Evolutionary conservation across 1,284 basidiomycete species (phyloP).

Genomic region (Papiliotrema laurentii): DNA sequence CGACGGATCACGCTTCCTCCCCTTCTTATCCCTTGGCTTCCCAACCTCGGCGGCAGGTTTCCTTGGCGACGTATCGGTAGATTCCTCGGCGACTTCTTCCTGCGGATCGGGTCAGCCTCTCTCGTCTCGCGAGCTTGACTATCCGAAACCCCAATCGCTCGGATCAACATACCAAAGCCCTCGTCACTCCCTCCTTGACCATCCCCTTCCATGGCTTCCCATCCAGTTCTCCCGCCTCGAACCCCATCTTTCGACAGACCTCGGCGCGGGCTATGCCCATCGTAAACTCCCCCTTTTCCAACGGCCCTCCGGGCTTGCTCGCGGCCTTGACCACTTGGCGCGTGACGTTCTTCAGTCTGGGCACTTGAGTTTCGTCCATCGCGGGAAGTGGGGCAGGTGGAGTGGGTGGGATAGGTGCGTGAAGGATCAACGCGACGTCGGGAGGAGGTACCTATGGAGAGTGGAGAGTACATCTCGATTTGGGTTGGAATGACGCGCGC

Average conservation of each 20-base stretch:
- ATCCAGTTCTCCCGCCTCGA: slow-evolving; percentile 20
- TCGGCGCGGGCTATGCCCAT: slow-evolving; percentile 22
- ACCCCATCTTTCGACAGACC: slow-evolving; percentile 22
- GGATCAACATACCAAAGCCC: slow-evolving; percentile 36
- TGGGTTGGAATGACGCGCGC: too few species aligned
- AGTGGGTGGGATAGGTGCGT: too few species aligned
- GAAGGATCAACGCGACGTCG: not conserved
- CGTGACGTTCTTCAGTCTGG: slow-evolving; percentile 6
- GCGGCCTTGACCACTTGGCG: slow-evolving; percentile 18
- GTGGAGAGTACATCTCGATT: not conserved
- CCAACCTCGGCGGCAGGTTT: too few species aligned
- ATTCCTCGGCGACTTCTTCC: too few species aligned
- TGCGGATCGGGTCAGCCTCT: too few species aligned
- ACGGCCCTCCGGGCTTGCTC: slow-evolving; percentile 18
- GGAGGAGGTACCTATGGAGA: not conserved
- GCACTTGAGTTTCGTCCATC: slow-evolving; percentile 19
- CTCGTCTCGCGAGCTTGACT: too few species aligned
- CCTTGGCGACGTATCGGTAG: too few species aligned
- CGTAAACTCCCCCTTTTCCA: slow-evolving; percentile 31
- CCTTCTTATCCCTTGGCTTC: not conserved
- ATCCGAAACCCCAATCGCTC: too few species aligned
- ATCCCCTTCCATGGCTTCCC: slow-evolving; percentile 30
- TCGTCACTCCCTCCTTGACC: slow-evolving; percentile 45
- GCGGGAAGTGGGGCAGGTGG: too few species aligned
- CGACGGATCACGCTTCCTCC: not conserved